Conservation (phyloP, 2,329 filamentous ascomycete species). For the Aschersonia sp. region DNA sequence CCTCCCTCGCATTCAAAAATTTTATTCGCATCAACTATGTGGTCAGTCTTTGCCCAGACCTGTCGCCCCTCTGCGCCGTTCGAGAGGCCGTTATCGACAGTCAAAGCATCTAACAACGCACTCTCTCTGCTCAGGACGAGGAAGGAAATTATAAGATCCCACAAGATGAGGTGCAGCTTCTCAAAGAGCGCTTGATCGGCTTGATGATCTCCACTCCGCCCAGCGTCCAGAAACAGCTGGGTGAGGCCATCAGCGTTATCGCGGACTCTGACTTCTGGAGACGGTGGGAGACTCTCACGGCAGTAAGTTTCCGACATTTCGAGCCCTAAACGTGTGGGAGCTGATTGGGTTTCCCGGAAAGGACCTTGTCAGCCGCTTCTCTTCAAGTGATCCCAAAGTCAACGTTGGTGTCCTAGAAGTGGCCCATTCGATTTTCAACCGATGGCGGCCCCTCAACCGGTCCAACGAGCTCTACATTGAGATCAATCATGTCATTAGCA, state of each 20-base stretch:
- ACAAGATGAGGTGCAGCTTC: slow-evolving; percentile 66
- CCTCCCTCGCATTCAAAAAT: slow-evolving; percentile 95
- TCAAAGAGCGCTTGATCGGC: slow-evolving; percentile 90
- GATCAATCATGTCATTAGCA: slow-evolving; percentile 85
- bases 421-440: slow-evolving; percentile 92
- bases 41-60: slow-evolving; percentile 26
- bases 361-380: slow-evolving; percentile 82
- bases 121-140: slow-evolving; percentile 47
- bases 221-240: slow-evolving; percentile 81
- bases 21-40: slow-evolving; percentile 92
- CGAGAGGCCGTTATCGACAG: slow-evolving; percentile 1
- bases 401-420: slow-evolving; percentile 95
- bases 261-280: slow-evolving; percentile 97
- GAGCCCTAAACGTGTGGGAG: not conserved
- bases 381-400: slow-evolving; percentile 62
- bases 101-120: slow-evolving; percentile 5
- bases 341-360: slow-evolving; percentile 16
- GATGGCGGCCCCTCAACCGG: slow-evolving; percentile 88
- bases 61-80: not conserved
- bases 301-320: slow-evolving; percentile 28
- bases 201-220: slow-evolving; percentile 89
- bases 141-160: slow-evolving; percentile 87
- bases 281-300: slow-evolving; percentile 89
- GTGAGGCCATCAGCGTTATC: slow-evolving; percentile 92
- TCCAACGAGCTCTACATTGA: slow-evolving; percentile 88